Evolutionary conservation across 2,329 filamentous ascomycete genomes (phyloP), one percentile per base, ranked within the genome.

Genomic region (Daldinia sp.): DNA sequence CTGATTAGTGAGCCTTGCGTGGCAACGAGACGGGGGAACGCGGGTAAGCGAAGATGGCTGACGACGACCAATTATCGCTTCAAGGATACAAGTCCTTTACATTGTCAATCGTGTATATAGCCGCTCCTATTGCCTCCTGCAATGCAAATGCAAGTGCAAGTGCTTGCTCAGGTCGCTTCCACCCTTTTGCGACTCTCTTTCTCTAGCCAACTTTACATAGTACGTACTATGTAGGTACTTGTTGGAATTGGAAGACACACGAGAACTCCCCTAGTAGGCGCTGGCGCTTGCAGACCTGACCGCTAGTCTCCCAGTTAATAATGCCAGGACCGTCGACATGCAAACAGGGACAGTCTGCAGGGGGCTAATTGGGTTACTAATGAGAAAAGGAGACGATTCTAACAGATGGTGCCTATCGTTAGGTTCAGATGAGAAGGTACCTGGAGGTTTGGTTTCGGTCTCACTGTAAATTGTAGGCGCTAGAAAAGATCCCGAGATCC

Each of bases 71-170:
- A 69, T 71, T 55, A 60, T 53, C 53, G 37, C 18, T 54, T 33
- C 57, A 18, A 66, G 57, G 39, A 66, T 13, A 33, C 20, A 28
- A 60, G 44, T 41, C 54, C 28, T 61, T 48, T 37, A 66, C 58
- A 63, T 60, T 60, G 62, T 60, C 60, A 65, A 57, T 57, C 46
- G 58, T 23, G 60, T 44, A 54, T 53, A 60, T 65, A 68, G 33
- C 62, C 63, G 63, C 63, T 63, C 63, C 67, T 67, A 65, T 56
- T 65, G 46, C 63, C 63, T 67, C 55, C 69, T 67, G 64, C 64
- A 71, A 69, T 67, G 69, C 69, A 56, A 64, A 67, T 65, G 69
- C 64, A 69, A 65, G 67, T 65, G 69, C 64, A 69, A 65, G 67
- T 69, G 63, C 63, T 63, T 60, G 57, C 48, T 69, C 63, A 69